Percentiles rank a stretch among this genome's conserved stretches.
Evolutionary conservation across 306 rosid species (phyloP).

Genomic region (Begonia masoniana): DNA sequence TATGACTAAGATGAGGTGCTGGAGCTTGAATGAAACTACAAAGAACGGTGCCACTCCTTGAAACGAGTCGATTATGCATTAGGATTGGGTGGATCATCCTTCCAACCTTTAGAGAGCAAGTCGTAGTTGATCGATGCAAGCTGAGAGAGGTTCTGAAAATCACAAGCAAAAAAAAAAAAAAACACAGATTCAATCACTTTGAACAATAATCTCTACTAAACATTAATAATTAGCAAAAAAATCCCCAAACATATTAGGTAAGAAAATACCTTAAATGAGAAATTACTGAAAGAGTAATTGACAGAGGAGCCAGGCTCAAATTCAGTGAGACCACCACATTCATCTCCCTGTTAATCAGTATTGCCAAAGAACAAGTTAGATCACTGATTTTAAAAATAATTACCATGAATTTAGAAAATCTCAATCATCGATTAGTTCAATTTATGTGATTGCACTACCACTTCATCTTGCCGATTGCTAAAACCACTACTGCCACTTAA

Average conservation of each 20-base stretch:
- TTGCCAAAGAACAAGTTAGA: slow-evolving; percentile 23
- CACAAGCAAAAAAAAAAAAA: slow-evolving; percentile 16
- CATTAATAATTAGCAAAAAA: background rate
- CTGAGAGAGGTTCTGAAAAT: slow-evolving; percentile 92
- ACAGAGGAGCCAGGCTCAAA: slow-evolving; percentile 71
- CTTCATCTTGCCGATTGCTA: slow-evolving; percentile 92
- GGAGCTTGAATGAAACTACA: slow-evolving; percentile 22
- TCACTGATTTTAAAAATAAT: slow-evolving; percentile 3
- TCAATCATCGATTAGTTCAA: background rate
- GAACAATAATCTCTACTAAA: background rate
- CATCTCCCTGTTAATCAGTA: slow-evolving; percentile 57
- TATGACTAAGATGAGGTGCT: slow-evolving; percentile 32
- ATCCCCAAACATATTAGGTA: background rate
- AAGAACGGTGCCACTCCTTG: slow-evolving; percentile 19
- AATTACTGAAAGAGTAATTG: slow-evolving; percentile 93
- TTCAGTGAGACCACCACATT: slow-evolving; percentile 85
- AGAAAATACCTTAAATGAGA: slow-evolving; percentile 80
- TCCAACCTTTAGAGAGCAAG: slow-evolving; percentile 79
- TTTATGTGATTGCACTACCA: slow-evolving; percentile 38
- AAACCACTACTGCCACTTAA: slow-evolving; percentile 85
- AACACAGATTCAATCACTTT: too few relatives aligned
- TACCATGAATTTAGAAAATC: background rate
- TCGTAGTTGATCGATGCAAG: slow-evolving; percentile 99
- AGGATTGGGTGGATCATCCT: slow-evolving; percentile 62
- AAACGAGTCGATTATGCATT: slow-evolving; percentile 30